A percentile compares a stretch with the other conserved stretches of the same genome.
Evolutionary conservation across 192 early-diverging fungal genomes (phyloP).

Genomic region (Rhizoclosmatium sp.): DNA sequence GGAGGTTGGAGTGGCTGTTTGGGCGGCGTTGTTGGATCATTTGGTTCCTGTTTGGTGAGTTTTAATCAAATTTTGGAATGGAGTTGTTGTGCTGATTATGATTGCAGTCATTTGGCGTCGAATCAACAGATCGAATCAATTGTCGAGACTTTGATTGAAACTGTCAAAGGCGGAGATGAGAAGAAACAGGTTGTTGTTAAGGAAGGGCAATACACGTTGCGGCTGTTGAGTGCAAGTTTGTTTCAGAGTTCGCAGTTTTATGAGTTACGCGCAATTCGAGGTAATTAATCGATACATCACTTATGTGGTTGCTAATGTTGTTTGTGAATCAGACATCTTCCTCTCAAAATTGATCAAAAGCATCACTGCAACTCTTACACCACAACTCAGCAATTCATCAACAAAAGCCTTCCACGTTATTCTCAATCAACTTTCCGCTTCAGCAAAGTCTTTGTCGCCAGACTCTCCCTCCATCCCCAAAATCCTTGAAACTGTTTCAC

Average conservation of each 20-base stretch:
- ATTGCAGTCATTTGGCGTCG: constrained; percentile 9
- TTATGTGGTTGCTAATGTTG: neutral
- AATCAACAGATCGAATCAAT: constrained; percentile 1
- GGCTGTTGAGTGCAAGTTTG: constrained; percentile 8
- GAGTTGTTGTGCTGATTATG: neutral
- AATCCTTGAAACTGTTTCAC: neutral
- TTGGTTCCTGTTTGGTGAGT: constrained; percentile 31
- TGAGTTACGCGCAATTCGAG: constrained; percentile 19
- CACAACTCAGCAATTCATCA: too few species aligned
- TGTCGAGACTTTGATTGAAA: neutral
- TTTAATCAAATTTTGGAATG: neutral
- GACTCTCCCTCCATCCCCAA: neutral
- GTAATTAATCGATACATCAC: neutral
- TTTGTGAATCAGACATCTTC: neutral
- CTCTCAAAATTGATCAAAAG: neutral
- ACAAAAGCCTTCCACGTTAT: too few species aligned
- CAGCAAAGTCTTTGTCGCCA: neutral
- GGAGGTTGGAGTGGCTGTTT: constrained; percentile 17
- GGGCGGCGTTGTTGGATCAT: constrained; percentile 22
- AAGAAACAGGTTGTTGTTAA: neutral
- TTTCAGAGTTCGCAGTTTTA: constrained; percentile 28
- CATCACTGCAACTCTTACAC: neutral
- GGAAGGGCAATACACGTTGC: neutral
- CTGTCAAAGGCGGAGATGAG: neutral
- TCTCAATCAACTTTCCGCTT: too few species aligned